A percentile compares a stretch with the other conserved stretches of the same genome.
These are phyloP conservation scores for Isatis tinctoria DNA, from an alignment of 345 rosid genomes.

Conservation along the genomic window DNA sequence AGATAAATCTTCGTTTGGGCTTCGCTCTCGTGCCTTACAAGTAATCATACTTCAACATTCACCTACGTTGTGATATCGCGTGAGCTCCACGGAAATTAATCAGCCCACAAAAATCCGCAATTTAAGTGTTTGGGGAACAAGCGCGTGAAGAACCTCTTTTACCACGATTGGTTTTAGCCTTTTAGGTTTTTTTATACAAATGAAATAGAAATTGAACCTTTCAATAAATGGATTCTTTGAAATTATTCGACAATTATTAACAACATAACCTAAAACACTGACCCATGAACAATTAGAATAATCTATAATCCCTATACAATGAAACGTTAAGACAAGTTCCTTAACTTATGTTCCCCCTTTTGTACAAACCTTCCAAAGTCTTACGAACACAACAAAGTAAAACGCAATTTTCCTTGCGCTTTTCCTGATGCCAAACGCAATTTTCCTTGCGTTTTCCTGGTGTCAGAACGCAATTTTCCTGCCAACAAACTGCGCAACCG, in stretches of 20 bases:
- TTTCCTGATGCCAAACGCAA: conserved; percentile 3
- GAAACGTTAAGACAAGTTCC: conserved; percentile 31
- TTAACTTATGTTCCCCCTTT: conserved; percentile 15
- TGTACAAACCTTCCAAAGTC: conserved; percentile 29
- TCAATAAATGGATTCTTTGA: not conserved
- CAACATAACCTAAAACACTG: conserved; percentile 11
- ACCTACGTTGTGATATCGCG: not conserved
- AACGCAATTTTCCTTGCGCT: conserved; percentile 11
- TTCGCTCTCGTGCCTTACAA: not conserved
- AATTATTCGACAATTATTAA: conserved; percentile 13
- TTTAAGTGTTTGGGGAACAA: too few species aligned
- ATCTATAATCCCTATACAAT: conserved; percentile 17
- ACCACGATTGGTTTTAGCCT: not conserved
- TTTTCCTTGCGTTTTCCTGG: not conserved
- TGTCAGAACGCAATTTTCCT: not conserved
- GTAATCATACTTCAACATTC: not conserved
- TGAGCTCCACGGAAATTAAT: not conserved
- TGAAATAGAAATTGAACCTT: not conserved
- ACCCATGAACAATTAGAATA: conserved; percentile 19
- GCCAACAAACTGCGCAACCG: not conserved
- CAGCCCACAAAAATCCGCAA: not conserved
- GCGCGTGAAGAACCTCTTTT: not conserved
- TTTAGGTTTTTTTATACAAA: not conserved
- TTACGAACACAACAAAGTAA: conserved; percentile 8
- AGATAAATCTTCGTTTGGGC: not conserved